phyloP scores from a whole-genome alignment of 2,329 filamentous ascomycete species.

The Epichloe festucae region DNA sequence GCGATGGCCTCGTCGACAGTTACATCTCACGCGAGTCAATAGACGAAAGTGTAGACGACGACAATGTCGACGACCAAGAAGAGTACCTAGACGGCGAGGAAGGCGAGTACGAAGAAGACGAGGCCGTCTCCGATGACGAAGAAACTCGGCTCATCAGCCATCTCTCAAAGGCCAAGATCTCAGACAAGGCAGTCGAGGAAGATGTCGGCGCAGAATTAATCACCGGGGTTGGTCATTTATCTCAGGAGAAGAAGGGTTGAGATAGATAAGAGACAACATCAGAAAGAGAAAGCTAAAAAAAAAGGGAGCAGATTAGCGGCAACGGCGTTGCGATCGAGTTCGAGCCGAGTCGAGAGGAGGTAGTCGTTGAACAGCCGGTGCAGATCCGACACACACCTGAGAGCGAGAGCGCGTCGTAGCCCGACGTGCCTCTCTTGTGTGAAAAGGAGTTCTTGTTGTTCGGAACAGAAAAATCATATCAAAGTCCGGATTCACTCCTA shows the following conservation, averaged over 20 bases:
- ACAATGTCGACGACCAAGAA: slow-evolving; percentile 28
- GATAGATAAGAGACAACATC: slow-evolving; percentile 25
- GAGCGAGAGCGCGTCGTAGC: neutral
- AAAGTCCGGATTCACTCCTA: no score
- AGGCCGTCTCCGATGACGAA: slow-evolving; percentile 11
- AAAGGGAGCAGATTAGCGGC: slow-evolving; percentile 7
- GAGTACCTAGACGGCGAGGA: slow-evolving; percentile 26
- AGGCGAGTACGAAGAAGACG: slow-evolving; percentile 28
- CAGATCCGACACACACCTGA: slow-evolving; percentile 13
- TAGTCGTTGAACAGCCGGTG: slow-evolving; percentile 14
- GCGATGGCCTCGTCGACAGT: slow-evolving; percentile 36
- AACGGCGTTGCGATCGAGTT: slow-evolving; percentile 3
- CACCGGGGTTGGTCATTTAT: slow-evolving; percentile 43
- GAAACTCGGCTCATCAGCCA: slow-evolving; percentile 6
- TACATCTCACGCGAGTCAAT: slow-evolving; percentile 41
- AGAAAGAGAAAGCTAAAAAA: slow-evolving; percentile 18
- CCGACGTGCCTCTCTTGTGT: neutral
- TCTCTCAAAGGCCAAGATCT: slow-evolving; percentile 5
- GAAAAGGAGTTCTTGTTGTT: no score
- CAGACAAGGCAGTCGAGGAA: slow-evolving; percentile 18
- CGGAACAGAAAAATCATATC: no score
- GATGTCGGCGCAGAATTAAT: slow-evolving; percentile 45
- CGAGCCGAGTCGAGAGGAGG: neutral
- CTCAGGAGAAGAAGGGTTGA: slow-evolving; percentile 10
- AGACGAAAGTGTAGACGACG: slow-evolving; percentile 23